Evolutionary conservation across 23 red algal genomes (phyloP), one percentile per base, ranked within the genome.

Genomic region (Gracilaria domingensis): DNA sequence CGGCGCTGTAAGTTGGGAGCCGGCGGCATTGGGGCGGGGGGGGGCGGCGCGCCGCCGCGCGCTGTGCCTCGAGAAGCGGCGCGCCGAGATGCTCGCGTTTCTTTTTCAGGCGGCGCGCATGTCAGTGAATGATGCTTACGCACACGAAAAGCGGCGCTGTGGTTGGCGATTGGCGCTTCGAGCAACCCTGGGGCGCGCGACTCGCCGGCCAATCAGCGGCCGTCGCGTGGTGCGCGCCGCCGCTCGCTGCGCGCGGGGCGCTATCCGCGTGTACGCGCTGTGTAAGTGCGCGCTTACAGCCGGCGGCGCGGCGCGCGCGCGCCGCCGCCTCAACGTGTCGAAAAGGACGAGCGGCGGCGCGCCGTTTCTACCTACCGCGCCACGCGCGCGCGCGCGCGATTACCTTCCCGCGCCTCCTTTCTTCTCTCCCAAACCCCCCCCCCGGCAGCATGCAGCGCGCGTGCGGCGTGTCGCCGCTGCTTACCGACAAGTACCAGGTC

Each of bases 401-500:
- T n/a, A n/a, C n/a, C n/a, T n/a, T n/a, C n/a, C n/a, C n/a, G n/a
- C n/a, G n/a, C n/a, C n/a, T n/a, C 7, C 45, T 48, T 48, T 48
- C 45, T 48, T 48, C 55, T 59, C 55, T 59, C n/a, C n/a, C n/a
- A n/a, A n/a, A n/a, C n/a, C n/a, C n/a, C 55, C 55, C 11, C 55
- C 55, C 0, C 59, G 12, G 51, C n/a, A 62, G 6, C 59, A 62
- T 29, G 21, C 59, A 62, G 17, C 17, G 51, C 11, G 11, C 1
- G 51, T 20, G 51, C 11, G 62, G 12, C 38, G 33, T 44, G 33
- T 8, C 67, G 21, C 36, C 81, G 58, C 29, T 90, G 37, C 77
- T 98, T 37, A 98, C 91, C 34, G 95, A 98, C 79, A 80, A 92
- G 9, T 98, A 98, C 59, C 91, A 98, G 79, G 18, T 98, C n/a